Base-by-base conservation (phyloP, 495 filamentous ascomycete species). In the Aspergillus diversus region DNA sequence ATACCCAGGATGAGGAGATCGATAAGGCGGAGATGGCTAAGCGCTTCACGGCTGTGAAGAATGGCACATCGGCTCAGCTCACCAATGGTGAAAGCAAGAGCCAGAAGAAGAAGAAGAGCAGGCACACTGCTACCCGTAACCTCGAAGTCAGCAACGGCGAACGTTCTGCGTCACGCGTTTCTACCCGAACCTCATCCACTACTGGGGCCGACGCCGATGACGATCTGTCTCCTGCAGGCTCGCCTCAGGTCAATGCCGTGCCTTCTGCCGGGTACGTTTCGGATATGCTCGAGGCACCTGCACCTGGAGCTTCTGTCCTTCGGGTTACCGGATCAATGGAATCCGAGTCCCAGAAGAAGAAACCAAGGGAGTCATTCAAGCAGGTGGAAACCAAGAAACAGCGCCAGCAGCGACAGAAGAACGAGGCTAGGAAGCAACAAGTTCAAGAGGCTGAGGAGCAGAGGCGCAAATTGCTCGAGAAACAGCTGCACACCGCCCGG, bases 301-400 rank as follows among this genome's bases (percentile, higher is more conserved):
- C 86, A 17, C 70, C 86, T 42, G 90, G 82, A 21, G 89, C 91
- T n/a, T 87, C 88, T 5, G 87, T 92, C 43, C 83, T 97, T 39
- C 87, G 90, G 21, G 76, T 97, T 49, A 93, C 89, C 48, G 86
- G 87, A 47, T 75, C 81, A 5, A 79, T 84, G 34, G 84, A 89
- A 65, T 77, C 77, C 48, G 83, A 86, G 66, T 75, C 85, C 49
- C 88, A 87, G 78, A 84, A 88, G 74, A 89, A 88, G 79, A 84
- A 88, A 74, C 77, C 83, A 71, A 90, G 89, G 80, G 67, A 83
- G 69, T 81, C 84, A 69, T 77, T 77, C 72, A 77, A 81, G 71
- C 72, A 76, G 56, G 83, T 81, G 12, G 90, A 93, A 77, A 90
- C 88, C 32, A 96, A 97, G 88, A 97, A 96, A 82, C 90, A 94